A percentile compares a stretch with the other conserved stretches of the same genome.
Evolutionary conservation across 208 protist genomes (phyloP).

Genomic region (Blechomonas ayalai): DNA sequence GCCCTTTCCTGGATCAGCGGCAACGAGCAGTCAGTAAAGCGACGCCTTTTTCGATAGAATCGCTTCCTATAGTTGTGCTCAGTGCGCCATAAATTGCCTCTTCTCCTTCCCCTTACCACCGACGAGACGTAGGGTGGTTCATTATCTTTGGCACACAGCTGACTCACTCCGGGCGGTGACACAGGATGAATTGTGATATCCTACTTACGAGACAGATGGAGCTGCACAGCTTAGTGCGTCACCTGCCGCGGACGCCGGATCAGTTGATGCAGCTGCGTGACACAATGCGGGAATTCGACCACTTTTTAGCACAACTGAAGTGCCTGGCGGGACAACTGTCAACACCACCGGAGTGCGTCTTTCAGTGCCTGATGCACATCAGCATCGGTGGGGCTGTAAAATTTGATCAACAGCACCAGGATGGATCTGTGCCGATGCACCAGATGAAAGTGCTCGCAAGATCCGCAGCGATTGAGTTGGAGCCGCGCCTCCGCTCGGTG

Average conservation of each 20-base stretch:
- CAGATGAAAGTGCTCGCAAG: constrained; percentile 87
- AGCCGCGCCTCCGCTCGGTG: constrained; percentile 36
- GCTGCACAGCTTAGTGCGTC: constrained; percentile 70
- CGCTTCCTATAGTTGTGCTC: too few species aligned
- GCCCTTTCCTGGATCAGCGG: too few species aligned
- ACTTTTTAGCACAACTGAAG: constrained; percentile 53
- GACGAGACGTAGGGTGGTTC: neutral
- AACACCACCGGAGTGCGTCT: constrained; percentile 50
- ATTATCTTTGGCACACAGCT: neutral
- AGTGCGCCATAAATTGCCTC: too few species aligned
- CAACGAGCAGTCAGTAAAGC: too few species aligned
- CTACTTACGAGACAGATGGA: constrained; percentile 87
- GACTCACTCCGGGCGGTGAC: too few species aligned
- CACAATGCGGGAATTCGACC: constrained; percentile 46
- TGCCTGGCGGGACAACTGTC: constrained; percentile 24
- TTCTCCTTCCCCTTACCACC: too few species aligned
- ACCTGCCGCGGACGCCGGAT: constrained; percentile 47
- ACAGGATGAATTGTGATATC: constrained; percentile 65
- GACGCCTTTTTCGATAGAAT: too few species aligned
- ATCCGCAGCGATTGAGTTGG: constrained; percentile 53
- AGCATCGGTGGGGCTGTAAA: constrained; percentile 61
- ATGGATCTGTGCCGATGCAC: constrained; percentile 83
- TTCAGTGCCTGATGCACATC: constrained; percentile 86
- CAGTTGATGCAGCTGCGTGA: constrained; percentile 55
- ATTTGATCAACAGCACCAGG: constrained; percentile 72